Evolutionary conservation across 371 early-diverging fungal genomes (phyloP).

Genomic region (Gilbertella persicaria): DNA sequence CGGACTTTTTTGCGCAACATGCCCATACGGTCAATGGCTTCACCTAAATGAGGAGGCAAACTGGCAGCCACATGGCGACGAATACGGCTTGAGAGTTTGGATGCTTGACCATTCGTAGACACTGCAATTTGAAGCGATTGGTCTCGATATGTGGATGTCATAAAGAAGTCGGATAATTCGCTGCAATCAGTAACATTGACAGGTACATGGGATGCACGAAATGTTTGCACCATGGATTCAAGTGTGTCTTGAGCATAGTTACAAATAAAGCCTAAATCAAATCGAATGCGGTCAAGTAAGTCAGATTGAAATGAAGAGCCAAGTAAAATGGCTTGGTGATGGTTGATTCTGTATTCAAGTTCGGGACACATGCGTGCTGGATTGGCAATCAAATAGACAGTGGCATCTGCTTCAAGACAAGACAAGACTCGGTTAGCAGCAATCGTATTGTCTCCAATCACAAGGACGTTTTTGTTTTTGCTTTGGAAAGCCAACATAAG

Average conservation of each 20-base stretch:
- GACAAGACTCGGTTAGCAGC: slow-evolving; percentile 70
- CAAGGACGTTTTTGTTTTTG: slow-evolving; percentile 53
- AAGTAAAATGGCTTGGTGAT: slow-evolving; percentile 40
- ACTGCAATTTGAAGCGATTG: slow-evolving; percentile 77
- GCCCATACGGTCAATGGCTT: slow-evolving; percentile 68
- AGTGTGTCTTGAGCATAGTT: background rate
- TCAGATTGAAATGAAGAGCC: slow-evolving; percentile 3
- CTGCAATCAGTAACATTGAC: slow-evolving; percentile 81
- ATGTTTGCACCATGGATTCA: slow-evolving; percentile 46
- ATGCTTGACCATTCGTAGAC: slow-evolving; percentile 81
- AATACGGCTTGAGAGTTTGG: slow-evolving; percentile 71
- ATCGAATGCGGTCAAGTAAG: slow-evolving; percentile 9
- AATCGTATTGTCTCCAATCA: slow-evolving; percentile 65
- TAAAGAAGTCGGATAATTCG: slow-evolving; percentile 80
- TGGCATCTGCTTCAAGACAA: slow-evolving; percentile 73
- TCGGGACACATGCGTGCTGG: slow-evolving; percentile 47
- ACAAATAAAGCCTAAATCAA: slow-evolving; percentile 44
- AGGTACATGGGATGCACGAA: slow-evolving; percentile 58
- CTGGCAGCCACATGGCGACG: slow-evolving; percentile 58
- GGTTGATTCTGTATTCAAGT: slow-evolving; percentile 53
- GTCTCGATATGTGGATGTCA: slow-evolving; percentile 75
- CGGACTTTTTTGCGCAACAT: slow-evolving; percentile 58
- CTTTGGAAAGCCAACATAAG: slow-evolving; percentile 71
- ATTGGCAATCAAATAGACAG: slow-evolving; percentile 53
- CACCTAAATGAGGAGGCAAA: slow-evolving; percentile 60